Conservation (phyloP, 2,329 filamentous ascomycete species). For the Cyanodermella asteris region DNA sequence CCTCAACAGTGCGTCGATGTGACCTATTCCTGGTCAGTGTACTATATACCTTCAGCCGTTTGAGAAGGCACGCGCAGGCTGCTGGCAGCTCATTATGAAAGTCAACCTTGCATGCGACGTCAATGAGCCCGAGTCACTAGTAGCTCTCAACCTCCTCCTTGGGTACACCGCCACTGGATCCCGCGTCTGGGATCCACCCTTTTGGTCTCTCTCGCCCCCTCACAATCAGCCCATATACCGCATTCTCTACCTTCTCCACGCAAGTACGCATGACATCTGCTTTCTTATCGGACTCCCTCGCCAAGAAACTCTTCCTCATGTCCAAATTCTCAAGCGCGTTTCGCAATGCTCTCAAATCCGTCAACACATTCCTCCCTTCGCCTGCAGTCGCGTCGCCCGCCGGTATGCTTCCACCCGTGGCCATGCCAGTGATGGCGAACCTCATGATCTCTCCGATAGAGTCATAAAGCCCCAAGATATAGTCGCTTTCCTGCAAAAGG, state of each 20-base stretch:
- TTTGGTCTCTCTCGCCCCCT: conserved; percentile 72
- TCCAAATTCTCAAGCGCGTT: conserved; percentile 55
- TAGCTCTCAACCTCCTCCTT: conserved; percentile 16
- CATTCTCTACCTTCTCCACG: conserved; percentile 81
- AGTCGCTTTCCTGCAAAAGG: conserved; percentile 69
- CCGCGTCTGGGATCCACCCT: conserved; percentile 73
- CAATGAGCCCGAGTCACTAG: conserved; percentile 9
- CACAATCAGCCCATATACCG: conserved; percentile 72
- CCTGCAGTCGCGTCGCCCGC: conserved; percentile 12
- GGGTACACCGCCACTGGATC: conserved; percentile 18
- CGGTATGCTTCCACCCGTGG: conserved; percentile 35
- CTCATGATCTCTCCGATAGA: conserved; percentile 93
- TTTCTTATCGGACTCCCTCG: conserved; percentile 52
- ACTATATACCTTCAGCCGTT: too few species aligned
- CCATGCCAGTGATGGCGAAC: conserved; percentile 75
- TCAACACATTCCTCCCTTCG: conserved; percentile 39
- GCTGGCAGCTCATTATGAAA: too few species aligned
- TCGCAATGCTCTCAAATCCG: conserved; percentile 60
- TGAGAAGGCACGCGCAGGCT: too few species aligned
- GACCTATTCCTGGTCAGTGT: too few species aligned
- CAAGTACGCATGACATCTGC: conserved; percentile 67
- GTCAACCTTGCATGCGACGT: too few species aligned
- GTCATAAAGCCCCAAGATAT: conserved; percentile 78
- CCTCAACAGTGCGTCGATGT: too few species aligned
- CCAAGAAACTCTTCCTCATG: conserved; percentile 22